Conservation (phyloP, 768 basidiomycete genomes). For the Sistotremastrum niveocremeum region DNA sequence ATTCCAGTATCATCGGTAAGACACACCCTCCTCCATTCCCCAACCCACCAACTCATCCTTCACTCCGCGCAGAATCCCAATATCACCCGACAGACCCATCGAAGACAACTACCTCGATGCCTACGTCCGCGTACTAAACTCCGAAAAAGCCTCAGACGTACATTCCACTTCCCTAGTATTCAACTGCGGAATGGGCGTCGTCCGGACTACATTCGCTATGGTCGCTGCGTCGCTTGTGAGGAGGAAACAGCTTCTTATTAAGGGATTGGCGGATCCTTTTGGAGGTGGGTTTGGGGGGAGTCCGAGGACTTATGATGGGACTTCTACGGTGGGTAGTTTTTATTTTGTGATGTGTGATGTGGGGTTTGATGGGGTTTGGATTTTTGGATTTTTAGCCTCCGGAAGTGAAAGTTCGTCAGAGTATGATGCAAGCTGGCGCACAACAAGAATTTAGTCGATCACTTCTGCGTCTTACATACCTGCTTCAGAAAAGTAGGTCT, state of each 20-base stretch:
- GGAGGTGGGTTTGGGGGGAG: slow-evolving; percentile 19
- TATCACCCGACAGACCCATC: slow-evolving; percentile 82
- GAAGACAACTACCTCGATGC: slow-evolving; percentile 96
- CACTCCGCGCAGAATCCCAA: slow-evolving; percentile 58
- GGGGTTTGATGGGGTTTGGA: no score
- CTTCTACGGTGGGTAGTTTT: slow-evolving; percentile 33
- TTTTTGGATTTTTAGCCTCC: slow-evolving; percentile 36
- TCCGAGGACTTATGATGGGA: slow-evolving; percentile 21
- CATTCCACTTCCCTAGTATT: slow-evolving; percentile 75
- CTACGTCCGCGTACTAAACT: slow-evolving; percentile 61
- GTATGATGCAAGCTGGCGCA: slow-evolving; percentile 60
- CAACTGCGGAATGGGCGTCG: slow-evolving; percentile 94
- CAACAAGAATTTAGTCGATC: slow-evolving; percentile 73
- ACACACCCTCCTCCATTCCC: slow-evolving; percentile 5
- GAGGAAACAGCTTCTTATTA: slow-evolving; percentile 40
- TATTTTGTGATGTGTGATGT: no score
- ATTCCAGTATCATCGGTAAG: slow-evolving; percentile 63
- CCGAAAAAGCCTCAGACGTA: slow-evolving; percentile 52
- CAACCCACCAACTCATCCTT: background rate
- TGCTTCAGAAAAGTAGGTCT: slow-evolving; percentile 61
- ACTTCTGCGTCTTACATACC: slow-evolving; percentile 61
- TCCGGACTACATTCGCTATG: slow-evolving; percentile 96
- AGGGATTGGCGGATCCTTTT: slow-evolving; percentile 72
- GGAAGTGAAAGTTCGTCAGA: slow-evolving; percentile 46
- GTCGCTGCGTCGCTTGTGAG: slow-evolving; percentile 80